Base-by-base conservation (phyloP, 441 rosid species). In the Populus hybrid region DNA sequence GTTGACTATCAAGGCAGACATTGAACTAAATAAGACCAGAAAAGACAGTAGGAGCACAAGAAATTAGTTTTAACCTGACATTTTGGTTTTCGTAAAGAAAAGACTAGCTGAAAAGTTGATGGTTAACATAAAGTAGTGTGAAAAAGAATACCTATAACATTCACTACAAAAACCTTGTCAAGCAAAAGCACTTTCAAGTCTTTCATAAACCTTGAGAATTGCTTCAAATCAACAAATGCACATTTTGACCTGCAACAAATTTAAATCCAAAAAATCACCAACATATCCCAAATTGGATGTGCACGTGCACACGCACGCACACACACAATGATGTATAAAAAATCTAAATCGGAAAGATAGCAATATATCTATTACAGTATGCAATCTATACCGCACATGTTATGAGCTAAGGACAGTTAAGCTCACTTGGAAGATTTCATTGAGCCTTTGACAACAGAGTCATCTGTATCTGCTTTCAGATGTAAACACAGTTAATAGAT, bases 131-230 rank as follows among this genome's bases (percentile, higher is more conserved):
- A 36, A 69, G 72, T 2, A 10, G 38, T 10, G 38, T 36, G 72
- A 69, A 50, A 71, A 71, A 46, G 34, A 72, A 70, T 91, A 95
- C 99, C 99, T 80, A 94, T 86, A 82, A 90, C 88, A 81, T 91
- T 95, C 71, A 94, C 88, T n/a, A 94, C 88, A 71, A 77, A 95
- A 75, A 93, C 91, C 87, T 87, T 91, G 24, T 90, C 91, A 10
- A 57, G 77, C 90, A 94, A 85, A 77, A 94, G 97, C 77, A 77
- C 78, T 87, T 85, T 90, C 87, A 92, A 71, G 77, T 95, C 99
- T 82, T 86, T 82, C 63, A 87, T 14, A 73, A 94, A 91, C 78
- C 86, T 84, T 72, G 92, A 86, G 73, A 88, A 77, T 70, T 90
- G 92, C 81, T 88, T 80, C 75, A 69, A 40, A 72, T 30, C 71